Base-by-base conservation (phyloP, 345 rosid genomes). In the Noccaea bulbosa region DNA sequence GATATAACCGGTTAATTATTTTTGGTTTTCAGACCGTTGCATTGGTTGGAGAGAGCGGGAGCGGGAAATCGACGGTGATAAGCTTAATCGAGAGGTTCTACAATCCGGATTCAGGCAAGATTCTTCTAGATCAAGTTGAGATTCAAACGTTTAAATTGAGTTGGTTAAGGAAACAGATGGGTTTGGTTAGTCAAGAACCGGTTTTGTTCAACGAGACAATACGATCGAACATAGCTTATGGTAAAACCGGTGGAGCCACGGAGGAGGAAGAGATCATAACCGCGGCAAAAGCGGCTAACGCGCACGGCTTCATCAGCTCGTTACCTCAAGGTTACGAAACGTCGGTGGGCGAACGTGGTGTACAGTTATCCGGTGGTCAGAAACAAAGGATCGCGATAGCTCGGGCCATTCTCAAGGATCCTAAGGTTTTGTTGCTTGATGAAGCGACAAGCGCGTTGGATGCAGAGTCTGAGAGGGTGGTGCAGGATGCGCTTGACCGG, bases 341-440 rank as follows among this genome's bases (percentile, higher is more conserved):
- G 5, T 70, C 69, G 0, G 76, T 70, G n/a, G 76, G 76, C 15
- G 78, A 74, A 65, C 75, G 78, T 11, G 78, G 78, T 6, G 75
- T 70, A 50, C 74, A 69, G 57, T 69, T 93, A 57, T 93, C 96
- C 0, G 98, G 97, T 0, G 96, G 98, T 48, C 96, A 93, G 66
- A 90, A 93, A 41, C 98, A 93, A 73, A 83, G 98, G 74, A 82
- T 93, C 14, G 97, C 98, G 57, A 49, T 70, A n/a, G 82, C 73
- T 1, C 72, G 78, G 0, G 79, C 73, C 0, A 84, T 89, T 8
- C 43, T 85, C 24, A 89, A 89, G 82, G 73, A 87, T 61, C 96
- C 92, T 0, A 83, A 77, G 78, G 81, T 87, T 12, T 82, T 89
- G 14, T 69, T 89, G 68, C 87, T 85, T 0, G 92, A 89, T n/a